Evolutionary conservation across 2,329 filamentous ascomycete species (phyloP).

Genomic region (Fusarium verticillioides): DNA sequence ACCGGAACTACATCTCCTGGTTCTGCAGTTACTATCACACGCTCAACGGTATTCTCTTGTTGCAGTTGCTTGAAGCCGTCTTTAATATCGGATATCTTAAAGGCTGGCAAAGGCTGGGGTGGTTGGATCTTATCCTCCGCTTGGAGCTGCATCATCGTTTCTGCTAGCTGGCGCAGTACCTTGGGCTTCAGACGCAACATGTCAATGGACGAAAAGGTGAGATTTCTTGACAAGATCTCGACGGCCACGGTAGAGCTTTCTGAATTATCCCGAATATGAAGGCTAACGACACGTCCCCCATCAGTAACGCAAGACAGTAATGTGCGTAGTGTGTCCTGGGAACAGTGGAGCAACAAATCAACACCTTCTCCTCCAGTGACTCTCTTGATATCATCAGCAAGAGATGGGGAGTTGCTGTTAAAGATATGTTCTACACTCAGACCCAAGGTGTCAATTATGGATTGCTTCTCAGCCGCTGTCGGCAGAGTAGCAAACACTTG

Average conservation of each 20-base stretch:
- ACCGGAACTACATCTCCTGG: background rate
- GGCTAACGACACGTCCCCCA: background rate
- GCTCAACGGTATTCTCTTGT: background rate
- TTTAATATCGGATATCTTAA: background rate
- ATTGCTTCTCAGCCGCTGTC: background rate
- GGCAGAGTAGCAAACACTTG: rapidly evolving
- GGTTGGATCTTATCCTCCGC: rapidly evolving
- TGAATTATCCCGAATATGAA: rapidly evolving
- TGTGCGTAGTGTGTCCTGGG: rapidly evolving
- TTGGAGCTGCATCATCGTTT: background rate
- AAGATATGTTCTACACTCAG: rapidly evolving
- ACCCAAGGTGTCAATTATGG: rapidly evolving
- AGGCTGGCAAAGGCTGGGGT: rapidly evolving
- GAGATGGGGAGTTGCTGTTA: rapidly evolving
- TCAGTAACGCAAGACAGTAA: background rate
- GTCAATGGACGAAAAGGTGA: background rate
- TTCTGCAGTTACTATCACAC: background rate
- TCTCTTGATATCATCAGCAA: background rate
- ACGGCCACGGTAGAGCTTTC: rapidly evolving
- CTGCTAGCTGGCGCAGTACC: rapidly evolving
- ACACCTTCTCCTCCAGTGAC: background rate
- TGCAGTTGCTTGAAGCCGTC: background rate
- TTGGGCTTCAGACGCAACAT: background rate
- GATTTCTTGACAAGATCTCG: background rate
- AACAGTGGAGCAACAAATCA: background rate